A percentile compares a stretch with the other conserved stretches of the same genome.
Evolutionary conservation across 1,284 basidiomycete species (phyloP).

Genomic region (Apiotrichum laibachii): DNA sequence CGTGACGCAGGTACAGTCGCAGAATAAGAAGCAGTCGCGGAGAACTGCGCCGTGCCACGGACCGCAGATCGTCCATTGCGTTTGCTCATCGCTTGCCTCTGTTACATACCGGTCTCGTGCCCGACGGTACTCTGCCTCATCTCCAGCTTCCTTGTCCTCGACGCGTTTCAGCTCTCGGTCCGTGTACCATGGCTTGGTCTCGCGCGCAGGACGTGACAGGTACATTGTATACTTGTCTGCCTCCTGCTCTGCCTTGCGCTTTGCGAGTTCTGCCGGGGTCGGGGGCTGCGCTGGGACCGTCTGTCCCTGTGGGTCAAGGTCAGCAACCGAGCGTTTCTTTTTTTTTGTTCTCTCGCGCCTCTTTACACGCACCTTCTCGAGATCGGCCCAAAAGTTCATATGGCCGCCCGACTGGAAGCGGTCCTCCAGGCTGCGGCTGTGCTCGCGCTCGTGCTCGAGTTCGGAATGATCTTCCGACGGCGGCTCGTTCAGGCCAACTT

Average conservation of each 20-base stretch:
- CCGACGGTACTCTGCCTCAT: constrained; percentile 42
- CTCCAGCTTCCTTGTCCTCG: constrained; percentile 46
- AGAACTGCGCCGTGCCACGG: no score
- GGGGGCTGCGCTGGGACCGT: not conserved
- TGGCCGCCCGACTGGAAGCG: constrained; percentile 34
- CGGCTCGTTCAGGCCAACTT: constrained; percentile 5
- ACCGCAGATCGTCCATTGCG: no score
- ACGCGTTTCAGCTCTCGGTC: constrained; percentile 43
- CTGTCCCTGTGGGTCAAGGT: constrained; percentile 9
- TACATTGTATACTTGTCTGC: constrained; percentile 51
- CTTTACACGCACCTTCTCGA: constrained; percentile 36
- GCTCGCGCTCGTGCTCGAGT: not conserved
- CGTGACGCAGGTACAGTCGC: no score
- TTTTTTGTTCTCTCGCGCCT: no score
- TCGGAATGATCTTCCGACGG: no score
- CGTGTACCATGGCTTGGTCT: constrained; percentile 52
- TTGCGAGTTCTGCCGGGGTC: constrained; percentile 28
- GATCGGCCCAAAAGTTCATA: constrained; percentile 50
- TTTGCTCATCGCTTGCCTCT: no score
- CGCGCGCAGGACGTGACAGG: constrained; percentile 47
- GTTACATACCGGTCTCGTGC: constrained; percentile 39
- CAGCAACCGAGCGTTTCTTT: not conserved
- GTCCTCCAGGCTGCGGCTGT: constrained; percentile 17
- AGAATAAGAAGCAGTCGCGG: no score
- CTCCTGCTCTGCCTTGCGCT: constrained; percentile 41